Conservation (phyloP, 2,329 filamentous ascomycete species). For the Neofusicoccum kwambonambiense region DNA sequence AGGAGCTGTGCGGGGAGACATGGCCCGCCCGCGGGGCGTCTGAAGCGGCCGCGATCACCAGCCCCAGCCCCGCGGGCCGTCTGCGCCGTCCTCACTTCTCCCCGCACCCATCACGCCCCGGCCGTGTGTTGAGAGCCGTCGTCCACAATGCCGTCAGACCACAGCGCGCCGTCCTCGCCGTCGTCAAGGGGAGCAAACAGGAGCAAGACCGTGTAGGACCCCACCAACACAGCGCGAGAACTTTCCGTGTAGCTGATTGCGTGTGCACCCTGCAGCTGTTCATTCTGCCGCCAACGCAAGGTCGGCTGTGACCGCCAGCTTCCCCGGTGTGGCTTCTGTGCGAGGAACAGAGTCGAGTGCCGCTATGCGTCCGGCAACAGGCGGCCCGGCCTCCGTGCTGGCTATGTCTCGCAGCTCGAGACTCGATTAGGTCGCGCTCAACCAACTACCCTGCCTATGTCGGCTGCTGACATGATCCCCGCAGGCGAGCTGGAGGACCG, state of each 20-base stretch:
- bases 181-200: not conserved
- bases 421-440: slow-evolving; percentile 31
- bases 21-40: not conserved
- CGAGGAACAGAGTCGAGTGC: slow-evolving; percentile 24
- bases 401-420: slow-evolving; percentile 40
- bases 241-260: not conserved
- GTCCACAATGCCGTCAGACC: not conserved
- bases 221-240: not conserved
- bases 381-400: slow-evolving; percentile 43
- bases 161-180: not conserved
- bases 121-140: not conserved
- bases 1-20: not conserved
- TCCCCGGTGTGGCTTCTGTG: slow-evolving; percentile 26
- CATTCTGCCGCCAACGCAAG: slow-evolving; percentile 29
- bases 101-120: not conserved
- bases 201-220: slow-evolving; percentile 25
- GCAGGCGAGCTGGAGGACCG: slow-evolving; percentile 25
- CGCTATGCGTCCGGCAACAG: slow-evolving; percentile 23
- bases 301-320: slow-evolving; percentile 27
- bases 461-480: not conserved
- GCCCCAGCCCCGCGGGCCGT: not conserved
- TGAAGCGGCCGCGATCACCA: not conserved
- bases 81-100: not conserved
- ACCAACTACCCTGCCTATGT: not conserved
- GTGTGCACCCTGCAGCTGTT: slow-evolving; percentile 22